These are phyloP conservation scores for Barnettozyma siamensis DNA, from an alignment of 805 yeast species.

Conservation along the genomic window DNA sequence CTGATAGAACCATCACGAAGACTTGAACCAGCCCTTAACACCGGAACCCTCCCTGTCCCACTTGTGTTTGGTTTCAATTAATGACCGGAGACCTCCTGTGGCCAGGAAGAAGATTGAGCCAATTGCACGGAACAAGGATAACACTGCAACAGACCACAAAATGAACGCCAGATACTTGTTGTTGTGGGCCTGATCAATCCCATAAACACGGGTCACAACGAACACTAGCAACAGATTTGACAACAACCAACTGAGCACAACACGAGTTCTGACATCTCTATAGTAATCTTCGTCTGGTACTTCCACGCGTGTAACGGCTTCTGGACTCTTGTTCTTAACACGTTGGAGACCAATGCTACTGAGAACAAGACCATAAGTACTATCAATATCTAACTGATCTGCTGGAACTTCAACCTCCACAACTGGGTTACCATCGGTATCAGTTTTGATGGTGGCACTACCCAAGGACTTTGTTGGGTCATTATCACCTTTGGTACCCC, in stretches of 20 bases:
- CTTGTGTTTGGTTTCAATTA: slow-evolving; percentile 35
- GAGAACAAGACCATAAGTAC: slow-evolving; percentile 70
- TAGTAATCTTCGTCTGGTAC: slow-evolving; percentile 73
- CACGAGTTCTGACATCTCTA: slow-evolving; percentile 89
- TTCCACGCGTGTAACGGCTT: slow-evolving; percentile 31
- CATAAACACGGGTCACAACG: slow-evolving; percentile 81
- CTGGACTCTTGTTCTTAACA: slow-evolving; percentile 48
- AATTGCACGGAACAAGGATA: slow-evolving; percentile 73
- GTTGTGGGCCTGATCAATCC: slow-evolving; percentile 54
- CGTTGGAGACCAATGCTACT: slow-evolving; percentile 68
- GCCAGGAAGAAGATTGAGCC: slow-evolving; percentile 73
- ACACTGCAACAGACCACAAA: slow-evolving; percentile 86
- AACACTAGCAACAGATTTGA: slow-evolving; percentile 75
- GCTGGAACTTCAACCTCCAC: slow-evolving; percentile 71
- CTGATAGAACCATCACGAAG: too few species aligned
- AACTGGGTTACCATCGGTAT: slow-evolving; percentile 69
- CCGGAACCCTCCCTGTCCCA: slow-evolving; percentile 17
- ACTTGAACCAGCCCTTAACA: slow-evolving; percentile 3
- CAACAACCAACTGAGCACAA: slow-evolving; percentile 92
- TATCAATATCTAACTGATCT: slow-evolving; percentile 71
- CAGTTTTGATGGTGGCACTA: slow-evolving; percentile 67
- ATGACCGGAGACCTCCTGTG: slow-evolving; percentile 32
- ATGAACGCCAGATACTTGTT: slow-evolving; percentile 80
- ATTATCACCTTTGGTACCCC: slow-evolving; percentile 98
- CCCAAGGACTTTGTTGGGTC: slow-evolving; percentile 63